Evolutionary conservation across 2,329 filamentous ascomycete genomes (phyloP), one percentile per base, ranked within the genome.

Genomic region (Lasiodiplodia citricola): DNA sequence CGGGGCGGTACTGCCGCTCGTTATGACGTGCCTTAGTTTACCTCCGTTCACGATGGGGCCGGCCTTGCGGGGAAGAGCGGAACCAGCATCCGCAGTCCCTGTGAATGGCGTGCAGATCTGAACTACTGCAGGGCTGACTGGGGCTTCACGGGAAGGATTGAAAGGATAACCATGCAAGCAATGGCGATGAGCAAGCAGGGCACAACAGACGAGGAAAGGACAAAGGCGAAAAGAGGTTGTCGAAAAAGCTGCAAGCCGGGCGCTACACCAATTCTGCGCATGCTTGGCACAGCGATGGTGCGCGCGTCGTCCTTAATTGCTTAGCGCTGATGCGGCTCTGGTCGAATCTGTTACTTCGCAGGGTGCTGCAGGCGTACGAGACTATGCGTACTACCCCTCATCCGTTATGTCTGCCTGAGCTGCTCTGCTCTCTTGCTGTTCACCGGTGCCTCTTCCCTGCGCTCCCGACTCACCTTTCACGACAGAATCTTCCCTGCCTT

Each of bases 291-390:
- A 37, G 28, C 47, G 44, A 52, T 64, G 60, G 47, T 50, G 60
- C 47, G 47, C 47, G 18, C 8, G 28, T 38, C 31, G 23, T 52
- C 60, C 60, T 25, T 64, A 47, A 31, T 52, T 31, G 60, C 60
- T 47, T 64, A 64, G 60, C 60, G 60, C 35, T 14, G 47, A 64
- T 52, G 60, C 60, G 47, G 60, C 60, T 52, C 60, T 52, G 47
- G 18, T 52, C 60, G 28, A 18, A 64, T 64, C 41, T 25, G 60
- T 64, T 16, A 52, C 28, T 64, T 31, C 51, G 60, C 60, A 64
- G 60, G 23, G 16, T 23, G 23, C 57, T 13, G 44, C 25, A 41
- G 62, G 31, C 37, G 63, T 21, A 51, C 62, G 31, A 56, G 44
- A 10, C 35, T 16, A 52, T 55, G 35, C 23, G 51, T 21, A 28